phyloP scores from a whole-genome alignment of 2,329 filamentous ascomycete species.

The Sporothrix humicola region DNA sequence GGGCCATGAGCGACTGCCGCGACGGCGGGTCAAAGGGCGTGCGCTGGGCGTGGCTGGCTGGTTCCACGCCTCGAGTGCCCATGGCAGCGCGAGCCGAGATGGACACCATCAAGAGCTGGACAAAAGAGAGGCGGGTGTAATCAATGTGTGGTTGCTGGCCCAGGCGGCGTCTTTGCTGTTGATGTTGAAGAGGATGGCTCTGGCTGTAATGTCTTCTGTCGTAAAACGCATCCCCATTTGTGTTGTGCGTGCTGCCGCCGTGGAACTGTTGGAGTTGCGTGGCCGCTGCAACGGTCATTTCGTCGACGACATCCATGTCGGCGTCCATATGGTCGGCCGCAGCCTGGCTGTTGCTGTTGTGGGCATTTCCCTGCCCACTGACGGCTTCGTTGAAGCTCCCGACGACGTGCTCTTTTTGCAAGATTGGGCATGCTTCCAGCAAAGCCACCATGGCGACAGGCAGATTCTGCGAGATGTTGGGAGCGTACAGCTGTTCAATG shows the following conservation, averaged over 20 bases:
- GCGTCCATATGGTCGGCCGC: background rate
- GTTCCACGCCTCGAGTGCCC: background rate
- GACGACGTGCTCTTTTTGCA: background rate
- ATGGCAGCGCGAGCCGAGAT: background rate
- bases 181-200: background rate
- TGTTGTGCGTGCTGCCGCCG: background rate
- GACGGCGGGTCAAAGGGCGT: conserved; percentile 19
- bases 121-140: background rate
- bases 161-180: background rate
- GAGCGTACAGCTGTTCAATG: background rate
- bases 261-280: background rate
- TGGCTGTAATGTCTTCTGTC: background rate
- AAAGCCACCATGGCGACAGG: background rate
- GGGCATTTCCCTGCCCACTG: no score
- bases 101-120: conserved; percentile 5
- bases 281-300: conserved; percentile 10
- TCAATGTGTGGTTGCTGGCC: background rate
- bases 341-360: background rate
- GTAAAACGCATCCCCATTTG: background rate
- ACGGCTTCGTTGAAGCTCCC: background rate
- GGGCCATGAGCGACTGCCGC: background rate
- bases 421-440: background rate
- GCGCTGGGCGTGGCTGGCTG: background rate
- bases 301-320: conserved; percentile 8
- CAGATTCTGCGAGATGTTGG: conserved; percentile 9